Conservation (phyloP, 2,329 filamentous ascomycete species). For the Colletotrichum sojae region DNA sequence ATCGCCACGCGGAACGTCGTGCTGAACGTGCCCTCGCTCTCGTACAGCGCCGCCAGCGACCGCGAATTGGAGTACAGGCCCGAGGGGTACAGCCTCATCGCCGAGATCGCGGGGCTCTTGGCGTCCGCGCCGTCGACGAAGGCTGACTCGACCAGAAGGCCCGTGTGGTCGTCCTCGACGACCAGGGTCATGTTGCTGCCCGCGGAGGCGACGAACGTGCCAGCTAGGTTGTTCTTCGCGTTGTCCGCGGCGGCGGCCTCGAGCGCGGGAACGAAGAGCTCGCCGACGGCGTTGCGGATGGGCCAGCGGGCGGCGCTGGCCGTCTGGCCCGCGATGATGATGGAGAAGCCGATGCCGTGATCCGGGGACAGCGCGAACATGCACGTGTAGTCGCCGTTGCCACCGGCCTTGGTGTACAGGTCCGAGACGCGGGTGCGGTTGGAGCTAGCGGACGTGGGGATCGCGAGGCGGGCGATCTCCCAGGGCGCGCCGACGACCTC, state of each 20-base stretch:
- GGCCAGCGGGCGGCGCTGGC: neutral
- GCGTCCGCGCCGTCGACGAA: constrained; percentile 10
- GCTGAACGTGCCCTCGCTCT: neutral
- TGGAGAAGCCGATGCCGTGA: too few relatives aligned
- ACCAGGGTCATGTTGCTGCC: neutral
- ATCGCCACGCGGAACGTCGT: neutral
- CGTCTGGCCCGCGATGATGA: too few relatives aligned
- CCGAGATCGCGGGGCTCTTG: too few relatives aligned
- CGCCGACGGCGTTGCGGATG: constrained; percentile 42
- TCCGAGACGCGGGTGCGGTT: constrained; percentile 48
- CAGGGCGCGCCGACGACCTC: constrained; percentile 42
- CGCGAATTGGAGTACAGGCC: neutral
- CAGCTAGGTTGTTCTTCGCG: constrained; percentile 36
- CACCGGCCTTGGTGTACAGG: constrained; percentile 46
- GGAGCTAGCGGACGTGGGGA: constrained; percentile 36
- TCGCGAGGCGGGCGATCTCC: constrained; percentile 42
- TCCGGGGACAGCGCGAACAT: too few relatives aligned
- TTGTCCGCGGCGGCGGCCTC: constrained; percentile 43
- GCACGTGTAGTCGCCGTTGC: constrained; percentile 46
- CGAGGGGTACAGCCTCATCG: too few relatives aligned
- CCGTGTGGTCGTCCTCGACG: constrained; percentile 16
- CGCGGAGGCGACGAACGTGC: constrained; percentile 35
- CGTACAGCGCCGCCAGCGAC: constrained; percentile 1
- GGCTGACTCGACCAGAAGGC: constrained; percentile 12
- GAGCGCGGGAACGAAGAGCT: constrained; percentile 42